phyloP scores from a whole-genome alignment of 345 rosid species.

The Hibiscus trionum region DNA sequence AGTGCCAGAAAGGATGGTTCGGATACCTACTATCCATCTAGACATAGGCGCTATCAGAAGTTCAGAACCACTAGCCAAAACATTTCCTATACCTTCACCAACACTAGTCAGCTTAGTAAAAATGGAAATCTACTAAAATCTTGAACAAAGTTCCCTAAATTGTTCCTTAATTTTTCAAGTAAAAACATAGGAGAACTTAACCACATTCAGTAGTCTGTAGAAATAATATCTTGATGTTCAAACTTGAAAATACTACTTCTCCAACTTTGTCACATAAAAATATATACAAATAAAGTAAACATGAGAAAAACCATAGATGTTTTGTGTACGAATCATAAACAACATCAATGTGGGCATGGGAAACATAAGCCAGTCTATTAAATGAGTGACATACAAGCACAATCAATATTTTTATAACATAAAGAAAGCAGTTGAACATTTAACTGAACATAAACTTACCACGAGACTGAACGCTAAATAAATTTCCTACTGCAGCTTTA shows the following conservation, averaged over 20 bases:
- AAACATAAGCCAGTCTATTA: neutral
- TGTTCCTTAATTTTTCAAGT: slow-evolving; percentile 1
- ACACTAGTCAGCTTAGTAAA: neutral
- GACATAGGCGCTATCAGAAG: neutral
- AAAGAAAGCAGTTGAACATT: slow-evolving; percentile 7
- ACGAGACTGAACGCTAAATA: slow-evolving; percentile 23
- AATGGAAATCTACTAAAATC: neutral
- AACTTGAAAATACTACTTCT: slow-evolving; percentile 3
- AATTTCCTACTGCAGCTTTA: slow-evolving; percentile 38
- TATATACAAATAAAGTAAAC: neutral
- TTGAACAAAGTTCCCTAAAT: neutral
- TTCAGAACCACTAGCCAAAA: neutral
- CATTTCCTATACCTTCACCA: neutral
- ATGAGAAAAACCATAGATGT: neutral
- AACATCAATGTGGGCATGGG: neutral
- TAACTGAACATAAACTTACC: slow-evolving; percentile 41
- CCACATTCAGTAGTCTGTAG: neutral
- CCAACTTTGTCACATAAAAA: neutral
- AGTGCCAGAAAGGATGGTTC: neutral
- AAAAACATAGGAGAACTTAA: slow-evolving; percentile 4
- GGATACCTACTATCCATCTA: neutral
- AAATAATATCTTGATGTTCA: neutral
- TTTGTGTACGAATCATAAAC: neutral
- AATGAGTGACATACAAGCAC: slow-evolving; percentile 4
- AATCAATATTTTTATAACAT: neutral